These are phyloP conservation scores for Wickerhamomyces tratensis DNA, from an alignment of 805 yeast genomes.

Conservation along the genomic window DNA sequence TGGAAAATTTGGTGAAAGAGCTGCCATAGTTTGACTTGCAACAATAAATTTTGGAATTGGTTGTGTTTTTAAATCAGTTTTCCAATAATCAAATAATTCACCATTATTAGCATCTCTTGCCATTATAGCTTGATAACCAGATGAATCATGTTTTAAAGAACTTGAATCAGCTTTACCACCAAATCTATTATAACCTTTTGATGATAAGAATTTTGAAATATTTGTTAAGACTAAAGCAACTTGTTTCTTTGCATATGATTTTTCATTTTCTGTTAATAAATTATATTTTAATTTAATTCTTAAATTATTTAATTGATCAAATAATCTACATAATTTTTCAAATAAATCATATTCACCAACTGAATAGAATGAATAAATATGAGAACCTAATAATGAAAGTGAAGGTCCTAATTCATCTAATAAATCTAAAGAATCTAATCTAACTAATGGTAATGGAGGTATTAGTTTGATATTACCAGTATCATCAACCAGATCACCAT, in stretches of 20 bases:
- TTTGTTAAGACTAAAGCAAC: constrained; percentile 44
- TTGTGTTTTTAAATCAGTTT: constrained; percentile 14
- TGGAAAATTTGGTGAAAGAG: constrained; percentile 68
- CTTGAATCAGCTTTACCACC: constrained; percentile 15
- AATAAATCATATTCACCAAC: constrained; percentile 60
- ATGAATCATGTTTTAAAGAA: constrained; percentile 32
- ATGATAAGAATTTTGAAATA: constrained; percentile 50
- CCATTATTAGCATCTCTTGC: constrained; percentile 57
- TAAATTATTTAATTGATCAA: constrained; percentile 47
- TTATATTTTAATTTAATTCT: constrained; percentile 41
- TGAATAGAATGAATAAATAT: constrained; percentile 61
- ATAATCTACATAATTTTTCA: constrained; percentile 42
- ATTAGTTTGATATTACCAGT: constrained; percentile 20
- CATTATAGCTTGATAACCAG: constrained; percentile 60
- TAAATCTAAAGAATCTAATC: constrained; percentile 32
- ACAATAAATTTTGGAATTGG: constrained; percentile 52
- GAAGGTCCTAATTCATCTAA: constrained; percentile 50
- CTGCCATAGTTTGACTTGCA: constrained; percentile 57
- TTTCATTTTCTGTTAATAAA: constrained; percentile 47
- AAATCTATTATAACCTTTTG: constrained; percentile 27
- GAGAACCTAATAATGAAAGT: constrained; percentile 47
- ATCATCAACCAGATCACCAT: constrained; percentile 15
- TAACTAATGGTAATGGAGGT: constrained; percentile 49
- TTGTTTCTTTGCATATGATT: constrained; percentile 34
- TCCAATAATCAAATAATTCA: constrained; percentile 34